phyloP scores from a whole-genome alignment of 768 basidiomycete species.

The Phlebiopsis gigantea region DNA sequence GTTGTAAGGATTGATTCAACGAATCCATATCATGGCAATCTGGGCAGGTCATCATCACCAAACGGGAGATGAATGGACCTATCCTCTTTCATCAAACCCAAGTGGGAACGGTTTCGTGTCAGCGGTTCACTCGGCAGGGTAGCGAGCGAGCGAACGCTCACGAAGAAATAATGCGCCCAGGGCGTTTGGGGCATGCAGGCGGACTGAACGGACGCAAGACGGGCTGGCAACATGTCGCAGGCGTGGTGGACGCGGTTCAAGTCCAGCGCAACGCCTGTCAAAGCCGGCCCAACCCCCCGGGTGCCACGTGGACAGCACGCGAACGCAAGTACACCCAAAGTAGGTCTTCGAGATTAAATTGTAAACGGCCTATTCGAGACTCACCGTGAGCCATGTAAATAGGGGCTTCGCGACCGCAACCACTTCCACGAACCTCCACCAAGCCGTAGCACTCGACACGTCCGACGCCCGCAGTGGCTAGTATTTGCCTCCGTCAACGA shows the following conservation, averaged over 20 bases:
- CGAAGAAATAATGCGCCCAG: neutral
- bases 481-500: neutral
- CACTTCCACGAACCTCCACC: conserved; percentile 9
- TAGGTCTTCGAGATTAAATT: neutral
- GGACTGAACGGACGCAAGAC: neutral
- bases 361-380: conserved; percentile 8
- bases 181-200: neutral
- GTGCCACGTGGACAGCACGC: conserved; percentile 10
- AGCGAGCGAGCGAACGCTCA: neutral
- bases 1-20: neutral
- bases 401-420: conserved; percentile 1
- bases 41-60: neutral
- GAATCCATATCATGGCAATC: neutral
- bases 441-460: neutral
- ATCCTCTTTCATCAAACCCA: neutral
- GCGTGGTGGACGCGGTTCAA: neutral
- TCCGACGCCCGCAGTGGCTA: neutral
- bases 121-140: neutral
- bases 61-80: conserved; percentile 9
- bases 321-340: neutral
- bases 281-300: neutral
- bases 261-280: neutral
- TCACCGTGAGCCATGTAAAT: conserved; percentile 10
- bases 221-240: neutral
- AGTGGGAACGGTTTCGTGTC: neutral